Evolutionary conservation across 2,329 filamentous ascomycete species (phyloP), one percentile per base, ranked within the genome.

Genomic region (Fusarium avenaceum): DNA sequence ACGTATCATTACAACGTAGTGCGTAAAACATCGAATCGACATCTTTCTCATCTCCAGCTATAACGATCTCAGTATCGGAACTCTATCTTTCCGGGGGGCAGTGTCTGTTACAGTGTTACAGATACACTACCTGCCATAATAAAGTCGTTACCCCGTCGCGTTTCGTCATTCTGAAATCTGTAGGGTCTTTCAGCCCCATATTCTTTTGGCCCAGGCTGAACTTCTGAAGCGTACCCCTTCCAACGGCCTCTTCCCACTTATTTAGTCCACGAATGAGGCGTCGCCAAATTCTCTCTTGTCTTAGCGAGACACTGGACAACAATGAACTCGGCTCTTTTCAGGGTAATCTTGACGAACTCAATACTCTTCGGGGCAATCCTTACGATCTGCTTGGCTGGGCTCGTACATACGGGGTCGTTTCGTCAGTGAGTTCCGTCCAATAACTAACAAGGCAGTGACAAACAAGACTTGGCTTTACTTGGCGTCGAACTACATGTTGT

Each of bases 201-300:
- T 60, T 38, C 66, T 56, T 30, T 30, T 44, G 43, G 28, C 57
- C 55, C 65, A 54, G 44, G 55, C 51, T 46, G 28, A 30, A 30
- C 28, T 28, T 28, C 9, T 28, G 48, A 65, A 48, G 63, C 66
- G 57, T 50, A 33, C 57, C 52, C 65, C 40, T 65, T 38, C 32
- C 35, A 49, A 52, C 54, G 40, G 62, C 65, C 14, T 13, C 30
- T 45, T 44, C 33, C 48, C 32, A 39, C 9, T 14, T 20, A 46
- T 19, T 69, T 67, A 63, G 70, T 69, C 69, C 69, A 73, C 64
- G 63, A 73, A 69, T 69, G 57, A 63, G 44, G 10, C 33, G 20
- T n/a, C 24, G 17, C 40, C 47, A 48, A 63, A 64, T 40, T 42
- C 20, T 38, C 33, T 20, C 28, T 19, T 19, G 39, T 55, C 40